phyloP scores from a whole-genome alignment of 805 yeast species.

The Diddensiella caesifluorescens region DNA sequence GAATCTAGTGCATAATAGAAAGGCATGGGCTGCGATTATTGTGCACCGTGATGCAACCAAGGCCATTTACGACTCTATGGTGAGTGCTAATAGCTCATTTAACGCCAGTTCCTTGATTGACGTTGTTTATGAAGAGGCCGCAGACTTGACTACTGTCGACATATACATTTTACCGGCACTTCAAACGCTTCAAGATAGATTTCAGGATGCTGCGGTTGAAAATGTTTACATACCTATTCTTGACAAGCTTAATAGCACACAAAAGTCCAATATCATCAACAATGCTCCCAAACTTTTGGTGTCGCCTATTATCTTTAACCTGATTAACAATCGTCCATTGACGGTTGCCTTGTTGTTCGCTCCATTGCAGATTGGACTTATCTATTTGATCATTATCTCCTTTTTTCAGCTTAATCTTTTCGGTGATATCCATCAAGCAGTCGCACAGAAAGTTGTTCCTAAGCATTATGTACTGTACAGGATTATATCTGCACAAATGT shows the following conservation, averaged over 20 bases:
- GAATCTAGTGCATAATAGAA: conserved; percentile 45
- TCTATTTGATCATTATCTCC: conserved; percentile 64
- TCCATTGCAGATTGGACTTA: conserved; percentile 70
- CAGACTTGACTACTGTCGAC: conserved; percentile 51
- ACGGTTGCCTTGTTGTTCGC: conserved; percentile 44
- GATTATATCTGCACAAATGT: conserved; percentile 42
- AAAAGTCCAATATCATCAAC: conserved; percentile 23
- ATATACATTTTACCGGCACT: conserved; percentile 43
- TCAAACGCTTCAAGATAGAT: conserved; percentile 34
- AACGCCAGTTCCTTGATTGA: conserved; percentile 33
- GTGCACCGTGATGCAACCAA: conserved; percentile 46
- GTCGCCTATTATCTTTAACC: conserved; percentile 35
- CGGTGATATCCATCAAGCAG: conserved; percentile 44
- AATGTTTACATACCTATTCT: conserved; percentile 30
- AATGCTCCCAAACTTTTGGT: conserved; percentile 28
- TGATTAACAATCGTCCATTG: conserved; percentile 17
- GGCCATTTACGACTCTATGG: conserved; percentile 38
- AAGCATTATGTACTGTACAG: conserved; percentile 49
- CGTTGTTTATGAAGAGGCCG: conserved; percentile 55
- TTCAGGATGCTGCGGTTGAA: conserved; percentile 21
- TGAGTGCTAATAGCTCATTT: conserved; percentile 26
- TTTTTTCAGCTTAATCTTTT: conserved; percentile 66
- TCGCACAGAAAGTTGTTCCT: conserved; percentile 43
- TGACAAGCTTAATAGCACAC: conserved; percentile 26
- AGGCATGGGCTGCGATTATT: conserved; percentile 60